These are phyloP conservation scores for Peniophora sp. DNA, from an alignment of 1,284 basidiomycete species.

Conservation along the genomic window DNA sequence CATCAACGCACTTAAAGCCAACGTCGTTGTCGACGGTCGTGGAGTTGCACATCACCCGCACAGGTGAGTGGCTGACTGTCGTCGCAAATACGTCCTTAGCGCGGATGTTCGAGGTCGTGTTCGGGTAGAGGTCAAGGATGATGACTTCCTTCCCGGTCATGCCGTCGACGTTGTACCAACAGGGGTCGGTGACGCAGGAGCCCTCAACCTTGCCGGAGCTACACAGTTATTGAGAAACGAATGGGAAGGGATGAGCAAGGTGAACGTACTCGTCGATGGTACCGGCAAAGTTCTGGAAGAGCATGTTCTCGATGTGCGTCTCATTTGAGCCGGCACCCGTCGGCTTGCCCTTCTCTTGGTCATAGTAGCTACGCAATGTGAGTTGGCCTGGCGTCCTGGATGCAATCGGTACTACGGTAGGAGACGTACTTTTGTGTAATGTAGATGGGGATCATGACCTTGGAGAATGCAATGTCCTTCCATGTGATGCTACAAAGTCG, in stretches of 20 bases:
- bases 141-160: conserved; percentile 53
- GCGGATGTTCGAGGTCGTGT: conserved; percentile 41
- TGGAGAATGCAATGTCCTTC: conserved; percentile 41
- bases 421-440: conserved; percentile 50
- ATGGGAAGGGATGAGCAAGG: background rate
- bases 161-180: conserved; percentile 46
- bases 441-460: conserved; percentile 34
- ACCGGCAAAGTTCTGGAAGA: conserved; percentile 47
- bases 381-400: background rate
- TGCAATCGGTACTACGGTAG: background rate
- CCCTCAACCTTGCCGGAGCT: conserved; percentile 34
- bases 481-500: conserved; percentile 39
- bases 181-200: conserved; percentile 48
- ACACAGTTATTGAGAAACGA: background rate
- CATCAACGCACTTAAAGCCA: conserved; percentile 49
- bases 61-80: conserved; percentile 34
- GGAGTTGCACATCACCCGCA: conserved; percentile 48
- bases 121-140: conserved; percentile 49
- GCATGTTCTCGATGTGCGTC: conserved; percentile 47
- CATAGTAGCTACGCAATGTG: conserved; percentile 41
- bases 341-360: conserved; percentile 49
- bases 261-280: conserved; percentile 41
- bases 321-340: conserved; percentile 38
- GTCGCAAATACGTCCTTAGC: conserved; percentile 37
- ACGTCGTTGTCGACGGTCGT: conserved; percentile 41